These are phyloP conservation scores for Neurospora sp. DNA, from an alignment of 495 filamentous ascomycete genomes.

Conservation along the genomic window DNA sequence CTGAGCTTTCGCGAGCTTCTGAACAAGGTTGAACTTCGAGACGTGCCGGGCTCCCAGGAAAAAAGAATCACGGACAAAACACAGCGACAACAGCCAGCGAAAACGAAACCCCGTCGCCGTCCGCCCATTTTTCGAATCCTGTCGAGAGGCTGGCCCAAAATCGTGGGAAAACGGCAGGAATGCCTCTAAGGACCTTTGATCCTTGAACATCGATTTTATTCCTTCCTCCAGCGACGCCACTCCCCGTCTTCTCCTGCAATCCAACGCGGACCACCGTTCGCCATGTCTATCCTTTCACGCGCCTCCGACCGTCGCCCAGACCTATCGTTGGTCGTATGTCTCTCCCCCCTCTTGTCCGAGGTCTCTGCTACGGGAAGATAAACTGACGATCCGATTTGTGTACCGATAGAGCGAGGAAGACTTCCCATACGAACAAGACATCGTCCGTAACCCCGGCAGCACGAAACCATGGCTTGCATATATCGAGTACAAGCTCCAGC, in stretches of 20 bases:
- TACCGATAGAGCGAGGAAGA: conserved; percentile 64
- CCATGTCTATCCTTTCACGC: conserved; percentile 22
- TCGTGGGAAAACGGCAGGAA: conserved; percentile 17
- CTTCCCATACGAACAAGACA: conserved; percentile 90
- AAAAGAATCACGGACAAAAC: not conserved
- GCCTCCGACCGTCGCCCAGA: conserved; percentile 37
- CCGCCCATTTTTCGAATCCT: not conserved
- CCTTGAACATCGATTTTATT: conserved; percentile 1
- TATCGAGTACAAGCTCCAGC: conserved; percentile 79
- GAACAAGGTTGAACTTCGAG: not conserved
- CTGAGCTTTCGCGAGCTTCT: not conserved
- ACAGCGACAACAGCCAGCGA: not conserved
- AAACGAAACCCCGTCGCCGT: not conserved
- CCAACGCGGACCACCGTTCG: conserved; percentile 2
- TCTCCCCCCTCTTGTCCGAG: not conserved
- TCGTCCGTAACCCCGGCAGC: conserved; percentile 72
- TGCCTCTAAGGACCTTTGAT: conserved; percentile 4
- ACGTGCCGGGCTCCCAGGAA: not conserved
- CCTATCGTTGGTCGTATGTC: conserved; percentile 68
- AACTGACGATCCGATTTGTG: conserved; percentile 1
- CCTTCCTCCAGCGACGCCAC: not conserved
- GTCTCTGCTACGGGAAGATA: not conserved
- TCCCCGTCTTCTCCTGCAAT: not conserved
- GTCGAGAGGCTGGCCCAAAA: conserved; percentile 13
- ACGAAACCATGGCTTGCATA: conserved; percentile 96